These are phyloP conservation scores for Globisporangium nunn DNA, from an alignment of 352 stramenopile species.

Conservation along the genomic window DNA sequence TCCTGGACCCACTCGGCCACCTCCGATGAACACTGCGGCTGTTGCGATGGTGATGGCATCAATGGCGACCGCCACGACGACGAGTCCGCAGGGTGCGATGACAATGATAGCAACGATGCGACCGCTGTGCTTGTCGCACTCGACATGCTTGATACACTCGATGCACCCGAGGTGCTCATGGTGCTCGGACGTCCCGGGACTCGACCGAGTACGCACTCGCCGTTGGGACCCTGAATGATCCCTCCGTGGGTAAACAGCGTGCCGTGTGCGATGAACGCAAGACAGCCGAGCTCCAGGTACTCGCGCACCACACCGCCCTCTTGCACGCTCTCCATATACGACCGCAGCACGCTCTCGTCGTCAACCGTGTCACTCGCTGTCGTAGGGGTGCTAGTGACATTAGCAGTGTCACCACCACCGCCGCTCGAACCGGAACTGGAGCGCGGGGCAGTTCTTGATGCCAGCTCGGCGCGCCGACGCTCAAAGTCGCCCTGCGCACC, in stretches of 20 bases:
- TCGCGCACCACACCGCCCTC: conserved; percentile 72
- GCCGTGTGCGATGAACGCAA: conserved; percentile 74
- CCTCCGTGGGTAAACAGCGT: conserved; percentile 93
- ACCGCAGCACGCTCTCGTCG: conserved; percentile 78
- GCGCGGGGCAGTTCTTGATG: conserved; percentile 8
- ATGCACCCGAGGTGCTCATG: conserved; percentile 14
- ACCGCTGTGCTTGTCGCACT: too few species aligned
- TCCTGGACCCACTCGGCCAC: conserved; percentile 44
- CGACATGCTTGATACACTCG: conserved; percentile 1
- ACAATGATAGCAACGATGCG: conserved; percentile 10
- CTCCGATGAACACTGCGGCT: too few species aligned
- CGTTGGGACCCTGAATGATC: conserved; percentile 47
- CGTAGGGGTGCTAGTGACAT: too few species aligned
- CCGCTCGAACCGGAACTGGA: too few species aligned
- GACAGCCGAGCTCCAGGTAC: conserved; percentile 74
- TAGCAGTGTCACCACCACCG: too few species aligned
- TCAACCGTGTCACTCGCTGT: conserved; percentile 15
- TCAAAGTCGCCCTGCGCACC: conserved; percentile 88
- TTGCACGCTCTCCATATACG: conserved; percentile 67
- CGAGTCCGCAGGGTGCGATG: not conserved
- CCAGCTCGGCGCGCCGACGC: conserved; percentile 73
- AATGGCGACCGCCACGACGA: too few species aligned
- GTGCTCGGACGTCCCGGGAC: conserved; percentile 40
- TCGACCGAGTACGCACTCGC: conserved; percentile 52
- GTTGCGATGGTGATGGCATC: too few species aligned